Evolutionary conservation across 2,329 filamentous ascomycete species (phyloP), one percentile per base, ranked within the genome.

Genomic region (Alternaria gansuensis): DNA sequence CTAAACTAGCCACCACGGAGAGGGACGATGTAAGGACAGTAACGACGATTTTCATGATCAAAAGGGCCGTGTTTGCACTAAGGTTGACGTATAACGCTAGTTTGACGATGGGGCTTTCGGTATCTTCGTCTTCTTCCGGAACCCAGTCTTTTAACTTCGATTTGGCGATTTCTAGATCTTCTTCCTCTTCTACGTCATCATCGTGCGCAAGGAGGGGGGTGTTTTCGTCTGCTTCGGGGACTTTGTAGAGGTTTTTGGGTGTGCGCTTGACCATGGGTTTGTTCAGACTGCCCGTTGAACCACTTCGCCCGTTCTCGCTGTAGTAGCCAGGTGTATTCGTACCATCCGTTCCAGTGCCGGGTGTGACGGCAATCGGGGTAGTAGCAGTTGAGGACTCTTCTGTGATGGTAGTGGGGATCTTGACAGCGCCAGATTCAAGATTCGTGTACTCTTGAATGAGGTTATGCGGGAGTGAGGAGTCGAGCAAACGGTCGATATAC

Each of bases 401-500:
- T n/a, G 83, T 79, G 66, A 95, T 95, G 10, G 91, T 93, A 31
- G 86, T 82, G 2, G 92, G 90, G 6, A 92, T 84, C 66, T 87
- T 85, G 48, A 86, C 83, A 24, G 82, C 82, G 37, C 82, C 84
- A 21, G 82, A 82, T 41, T 85, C 82, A 49, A 87, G 81, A 63
- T 89, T 82, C 64, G 88, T 88, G 77, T 97, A 97, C 77, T 97
- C 93, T 73, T 96, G 93, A 57, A 98, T 88, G 43, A 98, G 82
- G 69, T 94, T 89, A 73, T 96, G 93, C 2, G 93, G 93, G n/a
- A 97, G 86, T 29, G 92, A 93, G 8, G 92, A 97, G 78, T 97
- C 93, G 61, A 98, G 84, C 56, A 98, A 82, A 51, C 90, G 87
- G 78, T 97, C 94, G 69, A 97, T 97, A 76, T 96, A 97, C 63